Conservation (phyloP, 2,329 filamentous ascomycete species). For the Metarhizium brunneum region DNA sequence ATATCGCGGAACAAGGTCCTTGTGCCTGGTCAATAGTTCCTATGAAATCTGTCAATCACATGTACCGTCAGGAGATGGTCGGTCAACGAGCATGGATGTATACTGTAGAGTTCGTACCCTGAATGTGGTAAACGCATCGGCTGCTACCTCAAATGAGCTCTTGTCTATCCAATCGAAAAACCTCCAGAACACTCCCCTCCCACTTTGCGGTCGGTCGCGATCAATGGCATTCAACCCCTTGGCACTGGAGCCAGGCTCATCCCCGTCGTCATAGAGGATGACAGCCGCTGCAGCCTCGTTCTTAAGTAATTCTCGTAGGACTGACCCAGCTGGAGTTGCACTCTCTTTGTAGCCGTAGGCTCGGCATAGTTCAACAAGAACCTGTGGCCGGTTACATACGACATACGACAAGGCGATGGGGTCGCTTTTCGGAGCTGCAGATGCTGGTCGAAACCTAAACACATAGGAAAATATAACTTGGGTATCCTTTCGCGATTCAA, state of each 20-base stretch:
- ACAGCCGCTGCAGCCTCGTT: conserved; percentile 85
- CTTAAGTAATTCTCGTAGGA: conserved; percentile 80
- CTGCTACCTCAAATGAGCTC: conserved; percentile 91
- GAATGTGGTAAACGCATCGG: conserved; percentile 96
- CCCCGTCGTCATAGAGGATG: conserved; percentile 85
- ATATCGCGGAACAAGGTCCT: conserved; percentile 80
- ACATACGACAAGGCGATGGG: conserved; percentile 84
- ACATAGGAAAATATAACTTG: conserved; percentile 95
- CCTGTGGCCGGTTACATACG: conserved; percentile 74
- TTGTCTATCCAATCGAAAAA: conserved; percentile 98
- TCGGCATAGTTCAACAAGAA: conserved; percentile 78
- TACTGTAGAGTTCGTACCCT: conserved; percentile 46
- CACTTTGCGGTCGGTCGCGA: conserved; percentile 63
- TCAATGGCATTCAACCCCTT: conserved; percentile 72
- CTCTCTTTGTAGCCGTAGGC: conserved; percentile 88
- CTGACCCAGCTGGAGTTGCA: conserved; percentile 82
- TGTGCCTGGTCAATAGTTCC: conserved; percentile 93
- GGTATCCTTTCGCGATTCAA: conserved; percentile 92
- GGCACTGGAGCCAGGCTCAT: conserved; percentile 58
- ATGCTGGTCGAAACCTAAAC: conserved; percentile 75
- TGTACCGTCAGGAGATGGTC: background rate
- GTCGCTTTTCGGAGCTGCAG: conserved; percentile 57
- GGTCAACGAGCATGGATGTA: background rate
- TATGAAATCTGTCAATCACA: conserved; percentile 24
- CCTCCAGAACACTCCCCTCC: conserved; percentile 85